Base-by-base conservation (phyloP, 2,329 filamentous ascomycete genomes). In the Thielaviopsis populi region DNA sequence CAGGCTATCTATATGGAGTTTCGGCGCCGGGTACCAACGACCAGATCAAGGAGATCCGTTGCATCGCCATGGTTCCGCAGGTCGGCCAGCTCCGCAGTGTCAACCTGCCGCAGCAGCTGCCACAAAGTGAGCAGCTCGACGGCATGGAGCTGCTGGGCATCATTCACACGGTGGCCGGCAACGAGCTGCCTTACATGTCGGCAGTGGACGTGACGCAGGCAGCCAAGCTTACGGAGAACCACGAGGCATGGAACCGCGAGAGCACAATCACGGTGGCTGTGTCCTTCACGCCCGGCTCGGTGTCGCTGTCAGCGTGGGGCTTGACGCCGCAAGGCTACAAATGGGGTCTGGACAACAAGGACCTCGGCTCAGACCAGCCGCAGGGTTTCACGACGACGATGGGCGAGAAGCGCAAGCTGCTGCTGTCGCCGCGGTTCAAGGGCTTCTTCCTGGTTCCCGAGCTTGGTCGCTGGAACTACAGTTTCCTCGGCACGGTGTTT, bases 371-470 rank as follows among this genome's bases (percentile, higher is more conserved):
- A 67, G 94, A 99, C 73, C 90, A 95, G 73, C 94, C 95, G 0
- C 87, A 91, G 68, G 95, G 95, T 46, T 99, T 99, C 78, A 86
- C 85, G 65, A 95, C 90, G 30, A 84, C 79, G 65, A 95, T 97
- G 83, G 94, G 94, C 62, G 88, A 95, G 75, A 97, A 97, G 78
- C 91, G 90, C 69, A 95, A 99, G 77, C 78, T 99, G 63, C 78
- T 99, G 33, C 82, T 99, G 62, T 95, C 89, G 68, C 92, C 96
- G 70, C 89, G 91, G 74, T 96, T 96, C 73, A 84, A 88, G 69
- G 95, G 94, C 33, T 97, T 91, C 78, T 99, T 99, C 83, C 78
- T 99, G 63, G 91, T 97, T 24, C 94, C 94, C 0, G 91, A 96
- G 71, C 86, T 87, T 63, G 86, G 85, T 67, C 81, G 87, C 67